Base-by-base conservation (phyloP, 129 eudicot genomes). In the Lonicera japonica region DNA sequence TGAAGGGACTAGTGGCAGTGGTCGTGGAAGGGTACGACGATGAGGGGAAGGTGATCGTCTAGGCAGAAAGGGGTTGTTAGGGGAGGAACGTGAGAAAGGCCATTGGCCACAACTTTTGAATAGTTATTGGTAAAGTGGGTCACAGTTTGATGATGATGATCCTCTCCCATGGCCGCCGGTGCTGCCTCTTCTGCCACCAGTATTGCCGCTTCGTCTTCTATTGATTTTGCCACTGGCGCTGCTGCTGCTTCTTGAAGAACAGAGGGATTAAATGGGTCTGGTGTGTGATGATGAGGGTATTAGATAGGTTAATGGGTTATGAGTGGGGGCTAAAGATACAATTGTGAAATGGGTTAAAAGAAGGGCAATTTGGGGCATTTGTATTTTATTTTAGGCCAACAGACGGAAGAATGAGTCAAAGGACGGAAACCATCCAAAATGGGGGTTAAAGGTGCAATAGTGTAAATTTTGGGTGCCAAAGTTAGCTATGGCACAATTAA, bases 51-150 rank as follows among this genome's bases (percentile, higher is more conserved):
- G 69, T 8, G 58, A 20, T 4, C 54, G 34, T 29, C 36, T 29
- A 29, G 36, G 36, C 15, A 51, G 43, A 38, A 83, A 83, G 9
- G 89, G 85, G 61, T 79, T 79, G 54, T 72, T 67, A 40, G 81
- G 74, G 23, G 88, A 73, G 23, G 43, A n/a, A 43, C 76, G 80
- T 29, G 79, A 14, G 63, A 86, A 82, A 64, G 95, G 95, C 86
- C 86, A 82, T 61, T 71, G 79, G 13, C 86, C 95, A 58, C 95
- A 86, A 39, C 22, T 68, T 22, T 60, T 79, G 43, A 82, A 86
- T 12, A 86, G 67, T 75, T 73, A 86, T 2, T 61, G 62, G 18
- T 57, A 82, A 1, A 82, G 63, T 12, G 95, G 86, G 45, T 86
- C 95, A 71, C 94, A 85, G 52, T 67, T 60, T 25, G 80, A 61